These are phyloP conservation scores for Brassica hybrid DNA, from an alignment of 441 rosid species.

Conservation along the genomic window DNA sequence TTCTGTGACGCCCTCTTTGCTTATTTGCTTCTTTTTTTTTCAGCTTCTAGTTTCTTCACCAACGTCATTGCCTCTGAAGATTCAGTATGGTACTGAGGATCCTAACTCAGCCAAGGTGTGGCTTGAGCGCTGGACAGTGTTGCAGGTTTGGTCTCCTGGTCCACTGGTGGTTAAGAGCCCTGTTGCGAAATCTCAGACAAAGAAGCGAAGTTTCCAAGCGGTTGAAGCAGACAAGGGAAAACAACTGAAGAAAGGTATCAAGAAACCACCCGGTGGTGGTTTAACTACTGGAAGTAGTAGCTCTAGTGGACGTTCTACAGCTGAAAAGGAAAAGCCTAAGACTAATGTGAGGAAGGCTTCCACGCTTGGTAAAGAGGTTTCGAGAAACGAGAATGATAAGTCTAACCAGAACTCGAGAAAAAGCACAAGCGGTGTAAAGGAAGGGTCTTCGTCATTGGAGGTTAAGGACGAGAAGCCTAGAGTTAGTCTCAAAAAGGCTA, in stretches of 20 bases:
- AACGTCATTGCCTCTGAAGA: slow-evolving; percentile 49
- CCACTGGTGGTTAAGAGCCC: slow-evolving; percentile 47
- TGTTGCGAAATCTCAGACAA: slow-evolving; percentile 44
- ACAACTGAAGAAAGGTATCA: slow-evolving; percentile 51
- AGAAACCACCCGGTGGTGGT: slow-evolving; percentile 36
- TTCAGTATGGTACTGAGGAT: slow-evolving; percentile 60
- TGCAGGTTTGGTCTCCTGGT: slow-evolving; percentile 62
- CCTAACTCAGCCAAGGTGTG: slow-evolving; percentile 69
- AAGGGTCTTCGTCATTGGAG: slow-evolving; percentile 49
- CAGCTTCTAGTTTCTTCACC: slow-evolving; percentile 74
- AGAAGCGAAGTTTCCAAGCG: slow-evolving; percentile 47
- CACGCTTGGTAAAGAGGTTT: slow-evolving; percentile 50
- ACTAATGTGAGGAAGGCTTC: slow-evolving; percentile 57
- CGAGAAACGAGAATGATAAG: slow-evolving; percentile 55
- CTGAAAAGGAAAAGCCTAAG: slow-evolving; percentile 57
- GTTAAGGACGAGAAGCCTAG: slow-evolving; percentile 56
- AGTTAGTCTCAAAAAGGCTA: slow-evolving; percentile 45
- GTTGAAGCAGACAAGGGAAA: slow-evolving; percentile 49
- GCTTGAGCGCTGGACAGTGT: slow-evolving; percentile 81
- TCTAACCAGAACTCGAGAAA: slow-evolving; percentile 56
- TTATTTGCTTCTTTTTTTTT: slow-evolving; percentile 18
- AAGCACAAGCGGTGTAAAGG: slow-evolving; percentile 50
- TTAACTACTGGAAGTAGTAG: slow-evolving; percentile 46
- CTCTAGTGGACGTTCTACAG: slow-evolving; percentile 45
- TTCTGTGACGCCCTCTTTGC: neutral